Conservation (phyloP, 192 early-diverging fungal species). For the Pilaira anomala region DNA sequence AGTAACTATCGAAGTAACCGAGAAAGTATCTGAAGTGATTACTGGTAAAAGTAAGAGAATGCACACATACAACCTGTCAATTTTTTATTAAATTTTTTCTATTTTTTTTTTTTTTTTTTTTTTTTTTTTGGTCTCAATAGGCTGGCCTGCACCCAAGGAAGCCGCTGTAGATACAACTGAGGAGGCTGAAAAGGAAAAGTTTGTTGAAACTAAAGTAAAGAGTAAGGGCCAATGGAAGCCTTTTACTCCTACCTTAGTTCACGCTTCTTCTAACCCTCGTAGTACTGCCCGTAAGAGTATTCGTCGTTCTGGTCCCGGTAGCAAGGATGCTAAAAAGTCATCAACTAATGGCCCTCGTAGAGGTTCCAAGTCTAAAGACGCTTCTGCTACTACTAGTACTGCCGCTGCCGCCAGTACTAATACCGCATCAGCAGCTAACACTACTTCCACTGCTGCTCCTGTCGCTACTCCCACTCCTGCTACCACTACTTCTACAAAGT, state of each 20-base stretch:
- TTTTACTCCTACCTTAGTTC: constrained; percentile 49
- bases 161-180: constrained; percentile 15
- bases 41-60: constrained; percentile 1
- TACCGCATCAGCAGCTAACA: neutral
- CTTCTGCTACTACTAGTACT: neutral
- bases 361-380: constrained; percentile 17
- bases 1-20: neutral
- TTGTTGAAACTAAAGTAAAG: constrained; percentile 12
- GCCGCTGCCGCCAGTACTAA: neutral
- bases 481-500: neutral
- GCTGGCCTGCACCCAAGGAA: constrained; percentile 31
- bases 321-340: constrained; percentile 22
- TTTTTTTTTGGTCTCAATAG: neutral
- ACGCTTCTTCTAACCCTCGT: constrained; percentile 38
- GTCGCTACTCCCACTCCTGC: neutral
- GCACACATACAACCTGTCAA: neutral
- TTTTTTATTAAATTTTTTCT: too few species aligned
- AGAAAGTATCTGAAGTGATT: constrained; percentile 3
- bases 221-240: constrained; percentile 51
- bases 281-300: constrained; percentile 8
- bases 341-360: constrained; percentile 15
- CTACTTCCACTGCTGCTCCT: neutral
- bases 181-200: constrained; percentile 25
- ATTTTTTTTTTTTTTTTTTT: too few species aligned
- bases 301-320: constrained; percentile 11